Conservation (phyloP, 2,329 filamentous ascomycete species). For the Penicillium thymicola region DNA sequence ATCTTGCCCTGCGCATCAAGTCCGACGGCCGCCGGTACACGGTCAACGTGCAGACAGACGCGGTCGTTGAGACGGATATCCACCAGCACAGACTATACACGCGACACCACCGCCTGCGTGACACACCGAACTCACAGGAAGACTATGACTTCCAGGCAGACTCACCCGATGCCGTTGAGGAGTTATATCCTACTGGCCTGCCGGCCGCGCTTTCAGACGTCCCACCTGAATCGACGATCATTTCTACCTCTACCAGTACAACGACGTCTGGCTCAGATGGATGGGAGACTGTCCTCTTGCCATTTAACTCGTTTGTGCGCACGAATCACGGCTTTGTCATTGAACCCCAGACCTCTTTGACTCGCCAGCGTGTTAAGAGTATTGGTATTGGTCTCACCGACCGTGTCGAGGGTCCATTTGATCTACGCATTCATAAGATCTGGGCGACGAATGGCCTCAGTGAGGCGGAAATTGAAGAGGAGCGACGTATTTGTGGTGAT, state of each 20-base stretch:
- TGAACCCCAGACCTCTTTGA: conserved; percentile 86
- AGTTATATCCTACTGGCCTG: conserved; percentile 27
- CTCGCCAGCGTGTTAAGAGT: conserved; percentile 79
- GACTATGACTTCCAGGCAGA: conserved; percentile 19
- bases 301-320: conserved; percentile 88
- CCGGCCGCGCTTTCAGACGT: conserved; percentile 40
- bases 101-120: conserved; percentile 38
- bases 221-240: conserved; percentile 35
- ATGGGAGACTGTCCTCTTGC: conserved; percentile 94
- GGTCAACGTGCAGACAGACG: conserved; percentile 92
- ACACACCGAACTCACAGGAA: conserved; percentile 13
- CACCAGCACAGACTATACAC: conserved; percentile 84
- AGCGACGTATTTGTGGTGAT: conserved; percentile 39
- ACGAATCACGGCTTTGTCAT: conserved; percentile 91
- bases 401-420: conserved; percentile 81
- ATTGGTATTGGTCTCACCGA: conserved; percentile 88
- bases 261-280: conserved; percentile 67
- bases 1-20: conserved; percentile 82
- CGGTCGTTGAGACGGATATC: conserved; percentile 88
- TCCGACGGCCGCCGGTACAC: conserved; percentile 91
- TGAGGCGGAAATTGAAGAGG: conserved; percentile 41
- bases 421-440: conserved; percentile 77
- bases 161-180: conserved; percentile 21
- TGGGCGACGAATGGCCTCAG: conserved; percentile 81
- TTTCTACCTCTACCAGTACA: conserved; percentile 30